Base-by-base conservation (phyloP, 2,329 filamentous ascomycete species). In the Ophiostoma perfectum region DNA sequence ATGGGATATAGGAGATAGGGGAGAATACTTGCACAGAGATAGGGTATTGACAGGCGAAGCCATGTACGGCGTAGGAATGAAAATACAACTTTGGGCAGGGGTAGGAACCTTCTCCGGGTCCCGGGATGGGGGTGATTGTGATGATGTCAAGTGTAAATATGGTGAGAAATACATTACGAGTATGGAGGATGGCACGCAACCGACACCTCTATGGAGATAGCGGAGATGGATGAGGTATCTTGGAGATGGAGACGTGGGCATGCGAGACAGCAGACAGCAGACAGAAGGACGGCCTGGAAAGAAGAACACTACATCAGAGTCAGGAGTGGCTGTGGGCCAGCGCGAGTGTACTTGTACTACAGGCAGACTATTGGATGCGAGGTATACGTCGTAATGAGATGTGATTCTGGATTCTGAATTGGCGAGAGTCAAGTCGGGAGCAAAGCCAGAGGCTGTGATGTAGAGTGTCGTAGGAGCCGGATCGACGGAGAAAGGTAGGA, bases 81-180 rank as follows among this genome's bases (percentile, higher is more conserved):
- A 45, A 47, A 11, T 55, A 8, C 18, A 27, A 55, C 18, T 55
- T 27, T 27, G 27, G 27, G 49, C 49, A 55, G 49, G 49, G 49
- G 49, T 55, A 55, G 49, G 49, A 55, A 55, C 18, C 49, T 55
- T 55, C 18, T 55, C 49, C 49, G 49, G n/a, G 49, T 55, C 49
- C 49, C 49, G 49, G 49, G 49, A 55, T 5, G 18, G n/a, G 49
- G 27, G 16, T 8, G 49, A 55, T 55, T n/a, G 27, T 1, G 27
- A 27, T 27, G 27, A 27, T 27, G 27, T 27, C 49, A 55, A 55
- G 49, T 55, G 49, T 55, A 55, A 55, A 55, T 55, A 55, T 5
- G n/a, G 18, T n/a, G 4, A 27, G 7, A 27, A 6, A 52, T 6
- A 27, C 27, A 27, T 27, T 27, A 27, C 27, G 27, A 27, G 27